Percentiles rank a stretch among this genome's conserved stretches.
These are phyloP conservation scores for Polygonum maritimum DNA, from an alignment of 148 eudicot species.

Conservation along the genomic window DNA sequence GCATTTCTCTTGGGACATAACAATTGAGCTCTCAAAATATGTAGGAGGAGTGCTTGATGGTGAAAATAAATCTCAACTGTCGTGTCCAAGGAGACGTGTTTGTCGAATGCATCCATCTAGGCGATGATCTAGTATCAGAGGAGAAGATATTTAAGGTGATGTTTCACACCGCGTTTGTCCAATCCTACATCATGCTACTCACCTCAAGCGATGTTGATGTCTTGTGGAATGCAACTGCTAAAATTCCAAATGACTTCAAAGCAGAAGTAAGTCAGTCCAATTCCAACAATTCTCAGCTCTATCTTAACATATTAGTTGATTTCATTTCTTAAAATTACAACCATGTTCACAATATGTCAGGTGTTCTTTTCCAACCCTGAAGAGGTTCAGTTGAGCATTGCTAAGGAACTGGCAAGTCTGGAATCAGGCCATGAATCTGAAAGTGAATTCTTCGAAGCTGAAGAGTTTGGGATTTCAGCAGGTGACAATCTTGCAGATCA, in stretches of 20 bases:
- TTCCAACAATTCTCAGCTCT: not conserved
- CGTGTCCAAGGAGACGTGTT: slow-evolving; percentile 59
- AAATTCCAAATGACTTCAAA: slow-evolving; percentile 39
- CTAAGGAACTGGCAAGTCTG: not conserved
- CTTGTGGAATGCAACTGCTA: slow-evolving; percentile 33
- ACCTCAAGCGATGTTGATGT: slow-evolving; percentile 37
- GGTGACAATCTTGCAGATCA: slow-evolving; percentile 13
- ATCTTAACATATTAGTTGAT: not conserved
- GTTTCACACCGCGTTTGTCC: slow-evolving; percentile 62
- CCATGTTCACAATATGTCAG: not conserved
- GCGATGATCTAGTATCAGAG: slow-evolving; percentile 36
- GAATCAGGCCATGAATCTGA: slow-evolving; percentile 30
- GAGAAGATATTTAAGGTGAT: slow-evolving; percentile 50
- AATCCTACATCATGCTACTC: slow-evolving; percentile 34
- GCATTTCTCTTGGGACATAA: not conserved
- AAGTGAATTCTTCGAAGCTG: slow-evolving; percentile 36
- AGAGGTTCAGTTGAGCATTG: slow-evolving; percentile 1
- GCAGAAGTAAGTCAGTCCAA: slow-evolving; percentile 26
- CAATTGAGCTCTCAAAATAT: not conserved
- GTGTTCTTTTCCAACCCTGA: slow-evolving; percentile 8
- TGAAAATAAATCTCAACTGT: slow-evolving; percentile 44
- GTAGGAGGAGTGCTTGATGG: slow-evolving; percentile 50
- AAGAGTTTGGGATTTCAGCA: slow-evolving; percentile 13
- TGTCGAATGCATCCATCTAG: slow-evolving; percentile 56
- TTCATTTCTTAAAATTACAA: not conserved